These are phyloP conservation scores for Gaertneriomyces sp. DNA, from an alignment of 192 early-diverging fungal species.

Conservation along the genomic window DNA sequence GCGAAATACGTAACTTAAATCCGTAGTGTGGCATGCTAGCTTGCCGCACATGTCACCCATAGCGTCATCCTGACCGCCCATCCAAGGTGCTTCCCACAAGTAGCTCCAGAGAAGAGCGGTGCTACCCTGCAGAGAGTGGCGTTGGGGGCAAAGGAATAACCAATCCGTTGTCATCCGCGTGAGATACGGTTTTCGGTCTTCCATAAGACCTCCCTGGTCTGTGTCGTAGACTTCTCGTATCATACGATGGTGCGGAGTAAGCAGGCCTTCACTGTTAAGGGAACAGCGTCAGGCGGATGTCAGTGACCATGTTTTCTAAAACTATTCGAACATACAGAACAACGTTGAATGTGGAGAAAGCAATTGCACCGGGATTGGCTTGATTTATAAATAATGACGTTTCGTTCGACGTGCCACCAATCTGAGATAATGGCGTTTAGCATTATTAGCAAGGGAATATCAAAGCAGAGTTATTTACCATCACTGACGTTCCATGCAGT, in stretches of 20 bases:
- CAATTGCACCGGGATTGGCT: conserved; percentile 10
- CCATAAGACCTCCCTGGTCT: conserved; percentile 6
- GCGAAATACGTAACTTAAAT: conserved; percentile 27
- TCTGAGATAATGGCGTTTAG: conserved; percentile 4
- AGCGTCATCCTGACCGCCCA: conserved; percentile 26
- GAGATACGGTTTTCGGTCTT: conserved; percentile 17
- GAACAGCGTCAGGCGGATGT: neutral
- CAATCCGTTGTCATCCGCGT: conserved; percentile 22
- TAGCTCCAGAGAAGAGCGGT: conserved; percentile 21
- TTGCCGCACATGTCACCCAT: conserved; percentile 26
- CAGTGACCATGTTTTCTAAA: neutral
- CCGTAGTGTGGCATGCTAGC: conserved; percentile 32
- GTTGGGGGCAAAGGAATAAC: conserved; percentile 20
- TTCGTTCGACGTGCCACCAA: conserved; percentile 31
- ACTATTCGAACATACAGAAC: conserved; percentile 13
- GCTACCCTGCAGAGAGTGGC: conserved; percentile 1
- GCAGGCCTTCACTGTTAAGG: conserved; percentile 10
- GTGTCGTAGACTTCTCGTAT: conserved; percentile 9
- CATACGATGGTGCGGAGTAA: conserved; percentile 3
- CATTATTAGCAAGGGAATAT: neutral
- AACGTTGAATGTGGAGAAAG: conserved; percentile 21
- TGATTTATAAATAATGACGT: conserved; percentile 24
- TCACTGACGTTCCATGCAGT: neutral
- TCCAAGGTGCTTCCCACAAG: conserved; percentile 30
- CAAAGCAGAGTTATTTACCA: neutral